Base-by-base conservation (phyloP, 177 flowering plant genomes). In the Vitis hybrid region DNA sequence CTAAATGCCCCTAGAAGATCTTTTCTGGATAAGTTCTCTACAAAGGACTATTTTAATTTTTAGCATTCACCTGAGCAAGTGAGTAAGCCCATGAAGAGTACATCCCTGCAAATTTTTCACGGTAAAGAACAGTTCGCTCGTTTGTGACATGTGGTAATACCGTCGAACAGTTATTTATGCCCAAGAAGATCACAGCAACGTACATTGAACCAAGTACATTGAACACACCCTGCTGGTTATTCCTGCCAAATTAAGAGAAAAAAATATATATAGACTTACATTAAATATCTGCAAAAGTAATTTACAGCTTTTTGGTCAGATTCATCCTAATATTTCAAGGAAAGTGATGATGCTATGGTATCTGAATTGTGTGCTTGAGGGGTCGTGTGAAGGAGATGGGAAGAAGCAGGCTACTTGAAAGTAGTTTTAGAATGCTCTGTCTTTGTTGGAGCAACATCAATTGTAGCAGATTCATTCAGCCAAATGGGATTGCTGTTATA, bases 51-150 rank as follows among this genome's bases (percentile, higher is more conserved):
- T 38, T 38, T 38, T 5, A 38, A 5, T 38, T 38, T 38, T 5
- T 38, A 38, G 47, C 24, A 54, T 13, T 15, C 67, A 86, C 95
- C 90, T 90, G 95, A 55, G 92, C 90, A 71, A 88, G 64, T 66
- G 92, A 80, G 72, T 82, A 85, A 59, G 87, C 84, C 80, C 77
- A 76, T 20, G 92, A 68, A 59, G 91, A 78, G 77, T 89, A 91
- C 93, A 91, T 88, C 59, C 97, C 97, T 7, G 90, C 83, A 78
- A 83, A 87, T 74, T 71, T 80, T 75, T 89, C 97, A 10, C 90
- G 75, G 62, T 87, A 88, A 22, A 88, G 24, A 14, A 85, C 89
- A 54, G 65, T 75, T 51, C 90, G 71, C 64, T 88, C 97, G 2
- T 65, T 81, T 53, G 82, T 75, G 9, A 87, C 77, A 71, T 78